phyloP scores from a whole-genome alignment of 306 rosid species.

The Hippophae rhamnoides region DNA sequence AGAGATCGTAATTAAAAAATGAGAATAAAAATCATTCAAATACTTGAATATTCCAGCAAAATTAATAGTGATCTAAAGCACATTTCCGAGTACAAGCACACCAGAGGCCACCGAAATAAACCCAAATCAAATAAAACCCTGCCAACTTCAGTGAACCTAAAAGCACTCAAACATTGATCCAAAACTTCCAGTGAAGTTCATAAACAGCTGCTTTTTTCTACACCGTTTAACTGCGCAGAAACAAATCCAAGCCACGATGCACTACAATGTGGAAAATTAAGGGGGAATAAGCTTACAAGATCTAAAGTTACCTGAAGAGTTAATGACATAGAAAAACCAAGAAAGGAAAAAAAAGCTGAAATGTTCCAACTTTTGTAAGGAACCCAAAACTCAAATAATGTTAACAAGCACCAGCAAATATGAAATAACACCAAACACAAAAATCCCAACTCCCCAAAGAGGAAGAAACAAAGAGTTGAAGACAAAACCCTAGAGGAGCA shows the following conservation, averaged over 20 bases:
- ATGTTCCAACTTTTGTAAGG: slow-evolving; percentile 8
- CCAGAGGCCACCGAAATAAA: slow-evolving; percentile 1
- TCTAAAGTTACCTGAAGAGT: background rate
- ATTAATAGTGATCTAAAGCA: background rate
- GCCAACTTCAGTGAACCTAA: background rate
- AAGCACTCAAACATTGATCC: slow-evolving; percentile 13
- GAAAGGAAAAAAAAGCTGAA: background rate
- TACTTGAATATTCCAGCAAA: background rate
- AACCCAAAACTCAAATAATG: slow-evolving; percentile 10
- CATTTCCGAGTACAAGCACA: background rate
- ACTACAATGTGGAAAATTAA: slow-evolving; percentile 6
- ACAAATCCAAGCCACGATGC: slow-evolving; percentile 7
- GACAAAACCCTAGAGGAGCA: slow-evolving; percentile 9
- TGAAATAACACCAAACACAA: background rate
- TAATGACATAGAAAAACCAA: slow-evolving; percentile 12
- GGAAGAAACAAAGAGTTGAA: background rate
- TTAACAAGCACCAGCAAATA: slow-evolving; percentile 1
- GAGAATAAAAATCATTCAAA: background rate
- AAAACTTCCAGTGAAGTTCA: slow-evolving; percentile 17
- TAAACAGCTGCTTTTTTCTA: slow-evolving; percentile 10
- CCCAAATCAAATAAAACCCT: background rate
- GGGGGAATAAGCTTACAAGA: no score
- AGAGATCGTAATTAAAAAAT: background rate
- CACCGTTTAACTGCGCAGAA: slow-evolving; percentile 14
- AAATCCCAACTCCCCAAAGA: background rate